Conservation (phyloP, 192 early-diverging fungal genomes). For the Rhizoclosmatium globosum region DNA sequence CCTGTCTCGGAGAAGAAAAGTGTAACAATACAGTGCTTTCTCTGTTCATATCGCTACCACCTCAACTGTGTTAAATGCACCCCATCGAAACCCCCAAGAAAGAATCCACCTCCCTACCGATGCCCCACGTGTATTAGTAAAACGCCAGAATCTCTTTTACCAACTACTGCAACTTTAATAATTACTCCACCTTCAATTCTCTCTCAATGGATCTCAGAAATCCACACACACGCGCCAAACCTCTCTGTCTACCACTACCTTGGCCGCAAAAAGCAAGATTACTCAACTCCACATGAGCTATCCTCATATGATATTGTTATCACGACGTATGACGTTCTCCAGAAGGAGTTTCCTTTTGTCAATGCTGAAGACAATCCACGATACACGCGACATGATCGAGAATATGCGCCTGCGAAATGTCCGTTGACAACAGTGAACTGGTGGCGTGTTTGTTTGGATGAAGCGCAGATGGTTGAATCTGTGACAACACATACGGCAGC, state of each 20-base stretch:
- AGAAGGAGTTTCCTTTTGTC: conserved; percentile 62
- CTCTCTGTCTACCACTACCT: conserved; percentile 52
- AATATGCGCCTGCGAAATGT: conserved; percentile 48
- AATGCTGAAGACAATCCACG: conserved; percentile 44
- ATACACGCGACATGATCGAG: conserved; percentile 32
- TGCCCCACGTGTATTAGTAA: neutral
- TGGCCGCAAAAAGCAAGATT: conserved; percentile 36
- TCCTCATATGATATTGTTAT: conserved; percentile 65
- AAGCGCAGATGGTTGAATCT: conserved; percentile 74
- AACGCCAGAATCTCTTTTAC: neutral
- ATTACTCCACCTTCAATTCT: conserved; percentile 69
- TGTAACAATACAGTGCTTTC: neutral
- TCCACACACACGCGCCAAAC: conserved; percentile 59
- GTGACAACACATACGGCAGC: conserved; percentile 52
- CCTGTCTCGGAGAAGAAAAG: neutral
- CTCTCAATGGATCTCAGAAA: conserved; percentile 72
- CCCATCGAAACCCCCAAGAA: neutral
- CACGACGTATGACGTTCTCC: conserved; percentile 64
- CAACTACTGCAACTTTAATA: conserved; percentile 61
- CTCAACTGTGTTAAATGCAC: neutral
- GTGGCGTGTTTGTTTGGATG: conserved; percentile 72
- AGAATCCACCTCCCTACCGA: neutral
- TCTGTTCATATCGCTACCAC: conserved; percentile 2
- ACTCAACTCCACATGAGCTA: conserved; percentile 26
- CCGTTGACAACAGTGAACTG: conserved; percentile 60